Percentiles rank a stretch among this genome's conserved stretches.
Evolutionary conservation across 2,329 filamentous ascomycete genomes (phyloP).

Genomic region (Exophiala alcalophila): DNA sequence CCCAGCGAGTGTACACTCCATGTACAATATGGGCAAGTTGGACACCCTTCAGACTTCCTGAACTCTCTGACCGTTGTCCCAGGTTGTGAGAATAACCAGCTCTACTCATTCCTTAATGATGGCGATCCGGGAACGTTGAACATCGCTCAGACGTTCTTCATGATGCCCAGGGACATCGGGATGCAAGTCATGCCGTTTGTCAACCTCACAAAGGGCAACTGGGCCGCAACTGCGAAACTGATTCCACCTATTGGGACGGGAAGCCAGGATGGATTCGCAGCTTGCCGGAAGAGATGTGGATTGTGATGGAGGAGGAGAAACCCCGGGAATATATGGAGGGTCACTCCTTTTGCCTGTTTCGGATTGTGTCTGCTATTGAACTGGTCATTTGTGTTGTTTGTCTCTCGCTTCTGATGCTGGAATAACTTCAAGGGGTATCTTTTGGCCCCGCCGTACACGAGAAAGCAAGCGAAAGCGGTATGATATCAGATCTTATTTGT

Average conservation of each 20-base stretch:
- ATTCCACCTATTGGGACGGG: conserved; percentile 45
- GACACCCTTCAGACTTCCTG: not conserved
- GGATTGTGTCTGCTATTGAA: not conserved
- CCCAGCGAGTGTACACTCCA: conserved; percentile 44
- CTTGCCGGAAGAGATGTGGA: conserved; percentile 33
- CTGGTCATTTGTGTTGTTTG: not conserved
- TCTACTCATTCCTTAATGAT: conserved; percentile 45
- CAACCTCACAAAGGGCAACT: conserved; percentile 32
- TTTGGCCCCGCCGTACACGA: too few species aligned
- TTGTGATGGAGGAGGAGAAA: not conserved
- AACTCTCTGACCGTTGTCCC: conserved; percentile 28
- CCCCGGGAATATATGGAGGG: not conserved
- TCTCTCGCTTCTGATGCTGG: not conserved
- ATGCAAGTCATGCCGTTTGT: conserved; percentile 42
- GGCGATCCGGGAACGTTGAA: conserved; percentile 48
- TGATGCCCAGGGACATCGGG: conserved; percentile 40
- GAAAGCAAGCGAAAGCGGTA: not conserved
- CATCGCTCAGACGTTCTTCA: conserved; percentile 41
- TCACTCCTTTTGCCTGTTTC: not conserved
- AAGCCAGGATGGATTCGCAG: conserved; percentile 40
- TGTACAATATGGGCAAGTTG: conserved; percentile 44
- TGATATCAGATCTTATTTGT: not conserved
- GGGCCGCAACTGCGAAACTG: conserved; percentile 28
- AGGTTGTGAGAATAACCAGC: conserved; percentile 43
- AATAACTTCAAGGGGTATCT: conserved; percentile 11